Conservation (phyloP, 345 rosid species). For the Salix caprea region DNA sequence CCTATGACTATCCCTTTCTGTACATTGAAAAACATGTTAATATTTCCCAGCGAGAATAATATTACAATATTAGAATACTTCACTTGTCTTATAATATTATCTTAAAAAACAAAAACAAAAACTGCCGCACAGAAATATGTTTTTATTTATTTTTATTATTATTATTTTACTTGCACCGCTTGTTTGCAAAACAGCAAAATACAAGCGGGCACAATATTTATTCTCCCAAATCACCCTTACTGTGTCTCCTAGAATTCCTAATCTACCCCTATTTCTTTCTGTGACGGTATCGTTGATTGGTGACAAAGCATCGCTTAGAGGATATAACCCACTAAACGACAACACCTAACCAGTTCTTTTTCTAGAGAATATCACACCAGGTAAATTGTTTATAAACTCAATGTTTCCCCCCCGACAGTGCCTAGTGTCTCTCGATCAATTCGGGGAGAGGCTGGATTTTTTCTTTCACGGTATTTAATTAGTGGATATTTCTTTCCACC, state of each 20-base stretch:
- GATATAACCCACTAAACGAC: not conserved
- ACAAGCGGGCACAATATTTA: too few species aligned
- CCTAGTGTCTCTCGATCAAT: too few species aligned
- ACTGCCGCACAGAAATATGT: not conserved
- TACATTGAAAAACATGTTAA: not conserved
- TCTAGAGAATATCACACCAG: not conserved
- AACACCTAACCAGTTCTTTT: not conserved
- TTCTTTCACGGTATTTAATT: too few species aligned
- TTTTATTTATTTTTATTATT: not conserved
- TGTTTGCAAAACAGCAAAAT: not conserved
- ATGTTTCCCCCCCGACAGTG: too few species aligned
- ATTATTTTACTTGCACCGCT: not conserved
- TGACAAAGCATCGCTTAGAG: not conserved
- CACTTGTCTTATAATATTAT: too few species aligned
- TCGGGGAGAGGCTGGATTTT: too few species aligned
- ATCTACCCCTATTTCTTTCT: not conserved
- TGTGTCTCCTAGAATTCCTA: not conserved
- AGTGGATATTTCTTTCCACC: too few species aligned
- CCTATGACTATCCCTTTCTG: too few species aligned
- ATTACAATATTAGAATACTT: too few species aligned
- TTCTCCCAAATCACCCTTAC: not conserved
- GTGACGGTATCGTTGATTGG: not conserved
- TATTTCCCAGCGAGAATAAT: not conserved
- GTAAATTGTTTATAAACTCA: too few species aligned
- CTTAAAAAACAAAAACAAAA: not conserved